Base-by-base conservation (phyloP, 495 filamentous ascomycete species). In the Aspergillus hancockii region DNA sequence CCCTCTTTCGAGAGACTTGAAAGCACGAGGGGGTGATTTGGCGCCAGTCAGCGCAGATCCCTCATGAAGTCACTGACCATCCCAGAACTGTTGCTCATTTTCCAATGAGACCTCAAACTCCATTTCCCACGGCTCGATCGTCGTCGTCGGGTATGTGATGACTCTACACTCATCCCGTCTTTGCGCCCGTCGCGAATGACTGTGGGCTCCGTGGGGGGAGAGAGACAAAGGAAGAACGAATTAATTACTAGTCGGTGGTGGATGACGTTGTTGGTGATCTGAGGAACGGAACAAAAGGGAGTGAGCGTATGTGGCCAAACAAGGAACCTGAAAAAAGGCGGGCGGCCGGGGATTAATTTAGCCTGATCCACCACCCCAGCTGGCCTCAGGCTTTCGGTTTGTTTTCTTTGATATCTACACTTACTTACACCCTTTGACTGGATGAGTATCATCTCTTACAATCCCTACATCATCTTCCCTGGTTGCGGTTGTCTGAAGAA, bases 51-150 rank as follows among this genome's bases (percentile, higher is more conserved):
- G 22, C 28, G 13, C 22, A 43, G 38, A 47, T 47, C 43, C 8
- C n/a, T 23, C 9, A 47, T 47, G 38, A 40, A 49, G 30, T 51
- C 30, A 77, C 85, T 69, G 67, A 96, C 93, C 90, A 75, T 86
- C 79, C 94, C 94, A 97, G 77, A 97, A 94, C 75, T 96, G 90
- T 71, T 92, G 83, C 78, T 93, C 92, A 74, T 85, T 88, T 73
- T 96, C 91, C 69, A 90, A 85, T 64, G 80, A 83, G 63, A 83
- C 83, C 72, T 90, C 88, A 70, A 67, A 68, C 69, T 76, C 75
- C 77, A 79, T 78, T 76, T 77, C 75, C 73, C 72, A 73, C 70
- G 67, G 69, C 71, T 69, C 69, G 62, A 67, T 73, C 71, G 70
- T 66, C 71, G 64, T 67, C 66, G 72, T 66, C 67, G 71, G 65